Percentiles rank a stretch among this genome's conserved stretches.
Conservation (phyloP, 2,329 filamentous ascomycete species). For the Fusarium sp. region DNA sequence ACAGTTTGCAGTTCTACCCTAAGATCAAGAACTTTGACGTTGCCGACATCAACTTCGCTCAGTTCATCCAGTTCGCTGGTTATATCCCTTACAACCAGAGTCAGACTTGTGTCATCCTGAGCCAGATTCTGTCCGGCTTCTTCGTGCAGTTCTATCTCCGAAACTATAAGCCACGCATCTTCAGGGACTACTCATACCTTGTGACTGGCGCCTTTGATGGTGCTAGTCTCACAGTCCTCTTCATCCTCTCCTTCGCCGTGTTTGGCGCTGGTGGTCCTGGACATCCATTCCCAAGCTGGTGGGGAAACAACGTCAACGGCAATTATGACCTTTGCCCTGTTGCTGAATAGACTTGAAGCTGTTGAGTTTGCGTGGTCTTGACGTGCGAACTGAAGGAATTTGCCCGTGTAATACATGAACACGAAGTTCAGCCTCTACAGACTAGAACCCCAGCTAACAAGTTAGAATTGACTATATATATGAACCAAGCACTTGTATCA, state of each 20-base stretch:
- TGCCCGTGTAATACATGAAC: no score
- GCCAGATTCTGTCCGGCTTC: slow-evolving; percentile 59
- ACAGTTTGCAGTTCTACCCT: slow-evolving; percentile 57
- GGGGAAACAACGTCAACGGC: slow-evolving; percentile 64
- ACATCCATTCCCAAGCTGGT: slow-evolving; percentile 64
- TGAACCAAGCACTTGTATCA: no score
- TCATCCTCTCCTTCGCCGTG: slow-evolving; percentile 67
- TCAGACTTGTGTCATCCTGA: slow-evolving; percentile 67
- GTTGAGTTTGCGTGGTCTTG: no score
- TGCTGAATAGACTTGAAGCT: slow-evolving; percentile 42
- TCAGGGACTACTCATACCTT: slow-evolving; percentile 66
- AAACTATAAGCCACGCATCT: slow-evolving; percentile 64
- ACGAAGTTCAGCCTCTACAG: no score
- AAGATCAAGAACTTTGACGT: slow-evolving; percentile 58
- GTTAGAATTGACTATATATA: no score
- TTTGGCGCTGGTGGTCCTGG: slow-evolving; percentile 63
- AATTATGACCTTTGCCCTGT: slow-evolving; percentile 63
- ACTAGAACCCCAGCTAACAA: no score
- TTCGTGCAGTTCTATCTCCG: slow-evolving; percentile 65
- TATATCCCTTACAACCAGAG: slow-evolving; percentile 67
- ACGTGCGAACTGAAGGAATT: no score
- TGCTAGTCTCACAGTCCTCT: slow-evolving; percentile 61
- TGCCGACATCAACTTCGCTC: slow-evolving; percentile 63
- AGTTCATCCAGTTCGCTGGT: slow-evolving; percentile 67
- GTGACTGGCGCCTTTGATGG: slow-evolving; percentile 67